Base-by-base conservation (phyloP, 306 rosid genomes). In the Medicago ruthenica region DNA sequence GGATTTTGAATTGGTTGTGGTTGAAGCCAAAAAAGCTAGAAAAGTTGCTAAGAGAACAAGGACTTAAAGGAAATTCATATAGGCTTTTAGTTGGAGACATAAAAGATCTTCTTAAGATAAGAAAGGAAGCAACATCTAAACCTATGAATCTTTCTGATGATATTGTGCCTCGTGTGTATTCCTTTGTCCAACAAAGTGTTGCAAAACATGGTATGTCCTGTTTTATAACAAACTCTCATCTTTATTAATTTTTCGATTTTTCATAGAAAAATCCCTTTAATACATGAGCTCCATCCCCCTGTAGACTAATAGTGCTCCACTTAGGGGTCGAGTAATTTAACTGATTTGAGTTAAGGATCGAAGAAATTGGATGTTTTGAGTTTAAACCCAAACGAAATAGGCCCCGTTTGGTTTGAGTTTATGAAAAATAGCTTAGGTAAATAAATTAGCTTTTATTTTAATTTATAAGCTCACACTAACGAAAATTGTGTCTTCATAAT, bases 1-100 rank as follows among this genome's bases (percentile, higher is more conserved):
- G 34, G 20, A 44, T 67, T 47, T 31, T 86, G 42, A 79, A 79
- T 15, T 67, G 81, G 84, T 18, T 86, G 3, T 90, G 96, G 92
- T 34, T 89, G 6, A 80, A 61, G 68, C 95, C 95, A 0, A 89
- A 82, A 80, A 80, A 40, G 65, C 41, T 87, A 0, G 95, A 89
- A 45, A 82, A 64, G 24, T 15, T 37, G 1, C 75, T 87, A 4
- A 82, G 88, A 74, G 34, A 81, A 6, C 89, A 89, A 81, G 87
- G 92, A 1, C 66, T 86, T 15, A 0, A 13, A 0, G 92, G 86
- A 4, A 87, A 79, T 31, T 71, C 92, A 1, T 89, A 88, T 21
- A 76, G 70, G 34, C 0, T 90, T 53, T 57, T 76, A 1, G 2
- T 41, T 68, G 82, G 82, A 4, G 82, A 79, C 48, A 7, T 8